Evolutionary conservation across 805 yeast genomes (phyloP).

Genomic region (Ogataea henricii): DNA sequence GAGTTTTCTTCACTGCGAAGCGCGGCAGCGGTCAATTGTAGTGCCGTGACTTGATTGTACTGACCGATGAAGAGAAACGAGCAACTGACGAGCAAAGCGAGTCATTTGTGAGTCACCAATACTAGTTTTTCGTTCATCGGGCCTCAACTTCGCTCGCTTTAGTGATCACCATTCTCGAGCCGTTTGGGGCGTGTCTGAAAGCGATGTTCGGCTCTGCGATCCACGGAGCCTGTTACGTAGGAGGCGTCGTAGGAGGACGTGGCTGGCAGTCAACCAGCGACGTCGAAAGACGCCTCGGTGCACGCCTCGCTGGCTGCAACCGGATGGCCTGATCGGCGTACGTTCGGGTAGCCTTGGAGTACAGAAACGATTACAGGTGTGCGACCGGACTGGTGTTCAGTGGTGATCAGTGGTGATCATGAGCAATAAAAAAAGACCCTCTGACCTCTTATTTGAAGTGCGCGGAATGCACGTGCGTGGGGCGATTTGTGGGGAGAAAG

Average conservation of each 20-base stretch:
- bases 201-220: not conserved
- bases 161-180: not conserved
- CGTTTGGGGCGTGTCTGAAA: too few species aligned
- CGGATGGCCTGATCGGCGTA: not conserved
- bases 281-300: not conserved
- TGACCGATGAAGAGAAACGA: too few species aligned
- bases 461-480: not conserved
- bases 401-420: not conserved
- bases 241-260: not conserved
- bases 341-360: not conserved
- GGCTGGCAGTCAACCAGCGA: not conserved
- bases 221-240: not conserved
- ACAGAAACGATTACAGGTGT: not conserved
- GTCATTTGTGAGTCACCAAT: not conserved
- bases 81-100: not conserved
- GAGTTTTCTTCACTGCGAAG: not conserved
- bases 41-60: too few species aligned
- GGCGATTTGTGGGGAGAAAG: not conserved
- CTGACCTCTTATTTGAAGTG: not conserved
- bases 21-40: too few species aligned
- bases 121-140: too few species aligned
- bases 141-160: too few species aligned
- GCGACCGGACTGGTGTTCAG: not conserved
- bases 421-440: too few species aligned
- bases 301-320: not conserved